These are phyloP conservation scores for Blastocladiella emersonii DNA, from an alignment of 371 early-diverging fungal species.

Conservation along the genomic window DNA sequence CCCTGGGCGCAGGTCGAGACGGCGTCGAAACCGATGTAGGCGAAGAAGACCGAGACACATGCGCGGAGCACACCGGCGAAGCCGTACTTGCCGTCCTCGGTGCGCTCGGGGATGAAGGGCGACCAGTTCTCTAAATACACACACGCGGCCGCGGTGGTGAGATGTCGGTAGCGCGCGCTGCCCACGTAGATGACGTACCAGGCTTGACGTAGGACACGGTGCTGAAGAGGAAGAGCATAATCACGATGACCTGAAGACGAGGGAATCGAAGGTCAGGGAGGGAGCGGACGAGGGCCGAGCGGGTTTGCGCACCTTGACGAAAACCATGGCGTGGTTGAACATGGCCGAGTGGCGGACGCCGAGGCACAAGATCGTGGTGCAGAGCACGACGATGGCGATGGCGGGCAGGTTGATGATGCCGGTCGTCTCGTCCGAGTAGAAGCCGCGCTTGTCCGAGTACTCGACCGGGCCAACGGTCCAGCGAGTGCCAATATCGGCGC, in stretches of 20 bases:
- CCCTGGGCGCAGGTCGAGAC: constrained; percentile 25
- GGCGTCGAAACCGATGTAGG: constrained; percentile 83
- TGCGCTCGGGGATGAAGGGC: constrained; percentile 59
- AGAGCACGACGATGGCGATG: constrained; percentile 40
- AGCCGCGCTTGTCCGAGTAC: constrained; percentile 29
- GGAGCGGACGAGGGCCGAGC: too few species aligned
- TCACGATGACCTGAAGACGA: constrained; percentile 52
- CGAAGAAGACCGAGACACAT: constrained; percentile 13
- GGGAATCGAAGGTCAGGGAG: too few species aligned
- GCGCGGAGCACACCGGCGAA: constrained; percentile 53
- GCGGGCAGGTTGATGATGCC: constrained; percentile 61
- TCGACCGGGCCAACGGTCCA: constrained; percentile 48
- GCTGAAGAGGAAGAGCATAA: constrained; percentile 66
- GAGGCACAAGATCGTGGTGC: constrained; percentile 39
- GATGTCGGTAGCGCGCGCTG: too few species aligned
- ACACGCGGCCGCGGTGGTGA: too few species aligned
- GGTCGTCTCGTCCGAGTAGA: constrained; percentile 23
- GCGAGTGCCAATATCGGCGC: constrained; percentile 14
- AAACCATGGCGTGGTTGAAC: constrained; percentile 53
- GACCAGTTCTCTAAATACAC: too few species aligned
- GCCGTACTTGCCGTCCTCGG: constrained; percentile 11
- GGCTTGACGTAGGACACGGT: constrained; percentile 42
- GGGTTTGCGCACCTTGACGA: too few species aligned
- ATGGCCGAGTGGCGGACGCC: constrained; percentile 61
- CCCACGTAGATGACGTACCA: too few species aligned